These are phyloP conservation scores for Ogataea zsoltii DNA, from an alignment of 805 yeast species.

Conservation along the genomic window DNA sequence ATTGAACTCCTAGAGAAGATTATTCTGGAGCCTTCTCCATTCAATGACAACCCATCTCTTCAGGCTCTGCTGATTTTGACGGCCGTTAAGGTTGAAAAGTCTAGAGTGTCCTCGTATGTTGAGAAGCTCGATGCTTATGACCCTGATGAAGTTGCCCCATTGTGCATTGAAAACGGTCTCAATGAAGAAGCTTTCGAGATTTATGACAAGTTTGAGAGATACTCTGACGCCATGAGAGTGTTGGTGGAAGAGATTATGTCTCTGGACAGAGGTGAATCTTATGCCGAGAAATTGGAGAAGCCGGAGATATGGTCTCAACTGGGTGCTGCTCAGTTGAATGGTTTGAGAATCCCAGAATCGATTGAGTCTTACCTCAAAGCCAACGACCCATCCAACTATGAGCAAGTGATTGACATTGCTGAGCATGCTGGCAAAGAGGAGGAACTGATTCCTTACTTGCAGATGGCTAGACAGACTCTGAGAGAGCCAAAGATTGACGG, in stretches of 20 bases:
- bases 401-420: slow-evolving; percentile 89
- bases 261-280: slow-evolving; percentile 89
- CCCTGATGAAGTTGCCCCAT: slow-evolving; percentile 89
- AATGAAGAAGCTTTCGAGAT: slow-evolving; percentile 94
- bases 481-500: slow-evolving; percentile 95
- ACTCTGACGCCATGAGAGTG: slow-evolving; percentile 81
- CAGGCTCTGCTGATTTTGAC: slow-evolving; percentile 92
- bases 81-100: slow-evolving; percentile 91
- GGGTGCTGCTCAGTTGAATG: slow-evolving; percentile 95
- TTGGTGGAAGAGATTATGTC: slow-evolving; percentile 92
- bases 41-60: slow-evolving; percentile 90
- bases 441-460: slow-evolving; percentile 81
- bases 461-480: slow-evolving; percentile 87
- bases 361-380: slow-evolving; percentile 90
- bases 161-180: slow-evolving; percentile 85
- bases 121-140: slow-evolving; percentile 90
- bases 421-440: slow-evolving; percentile 96
- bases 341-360: slow-evolving; percentile 88
- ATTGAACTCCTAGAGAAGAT: slow-evolving; percentile 95
- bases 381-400: slow-evolving; percentile 85
- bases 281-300: slow-evolving; percentile 84
- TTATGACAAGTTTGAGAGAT: slow-evolving; percentile 78
- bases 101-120: slow-evolving; percentile 78
- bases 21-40: slow-evolving; percentile 95
- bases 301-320: slow-evolving; percentile 92